phyloP scores from a whole-genome alignment of 345 rosid genomes.

The Linum lewisii region DNA sequence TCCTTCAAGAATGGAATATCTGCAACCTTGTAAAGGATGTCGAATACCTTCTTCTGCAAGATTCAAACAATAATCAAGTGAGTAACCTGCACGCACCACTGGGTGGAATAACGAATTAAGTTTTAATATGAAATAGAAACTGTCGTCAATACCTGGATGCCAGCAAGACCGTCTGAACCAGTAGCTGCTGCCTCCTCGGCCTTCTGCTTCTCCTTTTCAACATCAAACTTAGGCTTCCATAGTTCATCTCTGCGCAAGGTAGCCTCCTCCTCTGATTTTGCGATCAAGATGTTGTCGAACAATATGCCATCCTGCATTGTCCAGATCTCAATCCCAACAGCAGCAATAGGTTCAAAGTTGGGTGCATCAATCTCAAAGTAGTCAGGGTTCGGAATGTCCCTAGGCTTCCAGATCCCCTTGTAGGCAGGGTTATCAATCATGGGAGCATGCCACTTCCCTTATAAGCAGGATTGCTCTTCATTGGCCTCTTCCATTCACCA shows the following conservation, averaged over 20 bases:
- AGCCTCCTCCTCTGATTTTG: conserved; percentile 58
- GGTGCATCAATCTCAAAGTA: conserved; percentile 72
- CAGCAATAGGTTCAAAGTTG: conserved; percentile 69
- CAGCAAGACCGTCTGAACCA: conserved; percentile 38
- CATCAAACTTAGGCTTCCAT: conserved; percentile 65
- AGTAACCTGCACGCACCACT: neutral
- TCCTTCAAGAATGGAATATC: conserved; percentile 58
- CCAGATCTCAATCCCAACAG: conserved; percentile 84
- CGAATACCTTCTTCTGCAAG: conserved; percentile 27
- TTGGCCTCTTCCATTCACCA: conserved; percentile 85
- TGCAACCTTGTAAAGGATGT: conserved; percentile 46
- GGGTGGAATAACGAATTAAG: too few relatives aligned
- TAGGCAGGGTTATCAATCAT: conserved; percentile 74
- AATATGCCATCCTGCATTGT: conserved; percentile 86
- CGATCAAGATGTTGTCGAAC: conserved; percentile 67
- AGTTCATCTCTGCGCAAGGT: conserved; percentile 31
- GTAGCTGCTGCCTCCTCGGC: conserved; percentile 49
- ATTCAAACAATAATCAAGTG: neutral
- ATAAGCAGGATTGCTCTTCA: conserved; percentile 72
- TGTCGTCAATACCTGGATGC: conserved; percentile 26
- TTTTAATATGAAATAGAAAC: neutral
- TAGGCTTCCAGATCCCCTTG: conserved; percentile 86
- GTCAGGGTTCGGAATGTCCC: conserved; percentile 63
- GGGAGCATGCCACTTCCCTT: conserved; percentile 84
- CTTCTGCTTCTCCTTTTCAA: conserved; percentile 70